Percentiles rank a stretch among this genome's conserved stretches.
Conservation (phyloP, 1,284 basidiomycete genomes). For the Trametes hirsuta region DNA sequence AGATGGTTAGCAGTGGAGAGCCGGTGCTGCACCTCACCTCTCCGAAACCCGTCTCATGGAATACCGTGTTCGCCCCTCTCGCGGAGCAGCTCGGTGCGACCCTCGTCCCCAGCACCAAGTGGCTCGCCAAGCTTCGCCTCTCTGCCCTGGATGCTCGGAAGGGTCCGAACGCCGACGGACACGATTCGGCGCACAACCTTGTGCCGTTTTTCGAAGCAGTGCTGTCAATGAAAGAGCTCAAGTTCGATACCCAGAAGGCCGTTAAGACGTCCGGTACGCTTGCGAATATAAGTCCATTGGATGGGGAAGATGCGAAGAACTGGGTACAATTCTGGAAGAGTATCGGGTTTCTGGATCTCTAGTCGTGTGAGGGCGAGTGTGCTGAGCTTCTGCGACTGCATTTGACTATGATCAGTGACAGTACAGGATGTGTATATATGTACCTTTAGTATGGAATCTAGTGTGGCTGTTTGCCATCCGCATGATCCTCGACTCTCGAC, state of each 20-base stretch:
- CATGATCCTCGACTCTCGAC: no score
- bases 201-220: conserved; percentile 21
- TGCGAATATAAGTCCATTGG: background rate
- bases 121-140: conserved; percentile 24
- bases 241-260: conserved; percentile 8
- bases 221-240: conserved; percentile 3
- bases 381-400: no score
- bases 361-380: no score
- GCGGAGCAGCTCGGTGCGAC: conserved; percentile 26
- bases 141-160: conserved; percentile 11
- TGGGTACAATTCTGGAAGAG: conserved; percentile 8
- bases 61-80: conserved; percentile 22
- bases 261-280: conserved; percentile 8
- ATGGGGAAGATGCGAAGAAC: conserved; percentile 7
- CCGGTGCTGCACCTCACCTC: conserved; percentile 24
- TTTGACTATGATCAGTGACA: no score
- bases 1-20: conserved; percentile 21
- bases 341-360: background rate
- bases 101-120: conserved; percentile 30
- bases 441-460: no score
- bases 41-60: conserved; percentile 32
- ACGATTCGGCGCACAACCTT: conserved; percentile 24
- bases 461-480: no score
- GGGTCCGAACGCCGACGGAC: conserved; percentile 7
- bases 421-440: no score